phyloP scores from a whole-genome alignment of 139 green algal genomes.

The Coelastrella sp. region DNA sequence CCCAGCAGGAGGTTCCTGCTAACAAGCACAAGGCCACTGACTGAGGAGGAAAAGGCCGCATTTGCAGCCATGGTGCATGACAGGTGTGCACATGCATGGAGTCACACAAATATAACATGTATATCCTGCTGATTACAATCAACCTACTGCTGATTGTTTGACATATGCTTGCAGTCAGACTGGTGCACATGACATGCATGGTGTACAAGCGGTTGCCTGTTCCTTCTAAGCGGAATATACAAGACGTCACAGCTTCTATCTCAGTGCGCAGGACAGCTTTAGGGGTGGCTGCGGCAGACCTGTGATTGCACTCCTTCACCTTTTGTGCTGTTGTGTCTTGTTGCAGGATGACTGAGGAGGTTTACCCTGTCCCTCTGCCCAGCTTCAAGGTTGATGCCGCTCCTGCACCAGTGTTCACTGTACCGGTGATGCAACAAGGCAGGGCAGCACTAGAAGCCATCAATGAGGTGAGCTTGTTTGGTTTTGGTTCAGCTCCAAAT shows the following conservation, averaged over 20 bases:
- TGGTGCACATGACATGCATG: no score
- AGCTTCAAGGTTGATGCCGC: constrained; percentile 70
- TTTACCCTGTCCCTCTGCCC: constrained; percentile 85
- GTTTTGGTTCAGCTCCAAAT: neutral
- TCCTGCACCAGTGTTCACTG: constrained; percentile 81
- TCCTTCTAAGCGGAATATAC: no score
- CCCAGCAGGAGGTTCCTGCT: constrained; percentile 82
- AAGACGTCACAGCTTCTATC: no score
- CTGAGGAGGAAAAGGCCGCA: constrained; percentile 33
- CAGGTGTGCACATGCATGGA: neutral
- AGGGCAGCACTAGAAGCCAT: constrained; percentile 86
- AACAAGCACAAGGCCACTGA: constrained; percentile 58
- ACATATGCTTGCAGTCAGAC: no score
- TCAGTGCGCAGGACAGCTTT: no score
- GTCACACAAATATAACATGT: no score
- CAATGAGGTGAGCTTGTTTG: constrained; percentile 73
- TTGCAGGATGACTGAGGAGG: constrained; percentile 45
- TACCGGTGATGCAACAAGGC: constrained; percentile 89
- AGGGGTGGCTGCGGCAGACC: no score
- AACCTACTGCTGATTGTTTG: no score
- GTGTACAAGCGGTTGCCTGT: no score
- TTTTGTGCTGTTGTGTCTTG: neutral
- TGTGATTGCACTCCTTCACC: no score
- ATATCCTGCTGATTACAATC: no score
- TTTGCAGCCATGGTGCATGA: constrained; percentile 62